Conservation (phyloP, 2,329 filamentous ascomycete genomes). For the Curvularia sp. region DNA sequence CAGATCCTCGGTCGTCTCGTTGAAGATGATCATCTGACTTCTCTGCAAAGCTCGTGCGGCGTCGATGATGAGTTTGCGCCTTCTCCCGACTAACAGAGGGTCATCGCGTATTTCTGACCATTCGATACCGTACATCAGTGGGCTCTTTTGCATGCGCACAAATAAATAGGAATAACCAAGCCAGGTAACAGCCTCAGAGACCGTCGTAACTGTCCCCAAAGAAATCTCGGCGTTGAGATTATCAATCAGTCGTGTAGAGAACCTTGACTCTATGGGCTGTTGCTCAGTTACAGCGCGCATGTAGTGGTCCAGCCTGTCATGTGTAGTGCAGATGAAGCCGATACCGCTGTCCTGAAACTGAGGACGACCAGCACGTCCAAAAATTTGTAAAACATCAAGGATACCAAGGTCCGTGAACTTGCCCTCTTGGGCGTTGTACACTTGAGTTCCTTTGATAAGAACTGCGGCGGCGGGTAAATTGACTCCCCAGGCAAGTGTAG, state of each 20-base stretch:
- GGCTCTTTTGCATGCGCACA: constrained; percentile 93
- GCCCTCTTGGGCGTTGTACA: constrained; percentile 95
- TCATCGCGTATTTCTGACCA: constrained; percentile 91
- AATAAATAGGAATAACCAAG: constrained; percentile 98
- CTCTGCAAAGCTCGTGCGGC: constrained; percentile 86
- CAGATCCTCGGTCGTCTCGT: constrained; percentile 90
- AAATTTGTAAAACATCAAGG: constrained; percentile 95
- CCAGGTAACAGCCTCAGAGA: constrained; percentile 94
- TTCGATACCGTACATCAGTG: constrained; percentile 91
- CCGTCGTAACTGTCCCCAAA: constrained; percentile 91
- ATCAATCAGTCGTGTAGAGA: constrained; percentile 91
- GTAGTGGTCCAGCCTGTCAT: constrained; percentile 93
- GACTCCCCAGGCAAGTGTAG: constrained; percentile 97
- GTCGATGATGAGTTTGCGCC: constrained; percentile 84
- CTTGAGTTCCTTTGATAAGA: constrained; percentile 95
- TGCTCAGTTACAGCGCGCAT: constrained; percentile 92
- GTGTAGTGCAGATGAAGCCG: constrained; percentile 95
- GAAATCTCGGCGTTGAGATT: constrained; percentile 96
- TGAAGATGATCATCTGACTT: constrained; percentile 99
- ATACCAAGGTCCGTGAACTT: constrained; percentile 97
- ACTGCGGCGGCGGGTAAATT: constrained; percentile 97
- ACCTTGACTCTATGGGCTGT: constrained; percentile 95
- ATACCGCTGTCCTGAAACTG: constrained; percentile 98
- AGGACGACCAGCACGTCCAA: constrained; percentile 95
- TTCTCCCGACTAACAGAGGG: constrained; percentile 82